These are phyloP conservation scores for Persicaria maculosa DNA, from an alignment of 148 eudicot genomes.

Conservation along the genomic window DNA sequence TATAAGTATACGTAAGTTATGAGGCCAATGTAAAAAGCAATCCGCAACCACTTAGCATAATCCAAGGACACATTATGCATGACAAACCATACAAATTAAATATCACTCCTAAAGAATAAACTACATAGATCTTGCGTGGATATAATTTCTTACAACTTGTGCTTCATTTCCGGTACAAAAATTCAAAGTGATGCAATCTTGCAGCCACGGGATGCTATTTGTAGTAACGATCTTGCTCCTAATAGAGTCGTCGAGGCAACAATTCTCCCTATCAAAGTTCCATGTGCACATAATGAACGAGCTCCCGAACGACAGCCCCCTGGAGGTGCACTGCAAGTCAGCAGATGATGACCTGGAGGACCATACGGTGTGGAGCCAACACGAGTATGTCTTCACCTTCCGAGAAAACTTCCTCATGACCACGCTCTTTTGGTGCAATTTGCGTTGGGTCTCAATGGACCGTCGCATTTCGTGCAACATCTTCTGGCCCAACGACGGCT, in stretches of 20 bases:
- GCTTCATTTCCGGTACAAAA: not conserved
- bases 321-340: not conserved
- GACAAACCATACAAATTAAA: not conserved
- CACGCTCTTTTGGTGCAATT: not conserved
- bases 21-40: too few relatives aligned
- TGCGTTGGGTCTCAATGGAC: not conserved
- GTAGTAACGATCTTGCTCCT: not conserved
- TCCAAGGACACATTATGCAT: not conserved
- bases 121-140: not conserved
- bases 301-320: not conserved
- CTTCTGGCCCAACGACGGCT: not conserved
- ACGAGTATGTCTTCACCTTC: conserved; percentile 4
- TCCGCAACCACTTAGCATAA: not conserved
- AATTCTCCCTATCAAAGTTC: not conserved
- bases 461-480: not conserved
- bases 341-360: not conserved
- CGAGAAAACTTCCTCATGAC: not conserved
- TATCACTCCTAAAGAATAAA: too few relatives aligned
- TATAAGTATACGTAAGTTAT: too few relatives aligned
- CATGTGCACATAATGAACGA: not conserved
- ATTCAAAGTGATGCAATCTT: not conserved
- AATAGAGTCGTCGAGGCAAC: not conserved
- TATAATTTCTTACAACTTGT: not conserved
- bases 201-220: not conserved
- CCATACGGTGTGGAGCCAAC: not conserved